Base-by-base conservation (phyloP, 2,329 filamentous ascomycete genomes). In the Ceratocystis alfenasii region DNA sequence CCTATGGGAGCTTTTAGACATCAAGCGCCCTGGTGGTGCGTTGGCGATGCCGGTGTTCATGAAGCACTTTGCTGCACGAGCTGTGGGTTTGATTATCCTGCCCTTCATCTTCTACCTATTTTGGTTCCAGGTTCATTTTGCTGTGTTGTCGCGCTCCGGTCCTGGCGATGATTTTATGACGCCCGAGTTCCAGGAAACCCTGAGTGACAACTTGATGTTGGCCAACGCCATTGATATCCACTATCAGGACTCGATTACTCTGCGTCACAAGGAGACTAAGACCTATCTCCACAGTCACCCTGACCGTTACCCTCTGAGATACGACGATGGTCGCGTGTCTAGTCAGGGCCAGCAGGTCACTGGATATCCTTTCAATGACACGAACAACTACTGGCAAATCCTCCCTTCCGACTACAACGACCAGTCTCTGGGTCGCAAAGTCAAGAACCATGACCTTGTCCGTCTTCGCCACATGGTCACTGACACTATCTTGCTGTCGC, bases 91-190 rank as follows among this genome's bases (percentile, higher is more conserved):
- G 66, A 90, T 97, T 71, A 75, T 96, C 70, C 84, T 97, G 70
- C 94, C 94, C 15, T 96, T 99, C 81, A 81, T 97, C 73, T 95
- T 99, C 77, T 99, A 99, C 77, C 84, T 99, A 60, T 97, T 99
- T 82, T 99, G 94, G 94, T 99, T 99, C 86, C 94, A 99, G 81
- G 92, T 99, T 36, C 94, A 99, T 78, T 99, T 99, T 75, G 82
- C 90, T 57, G 90, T 99, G 71, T 82, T 99, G 69, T 87, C 79
- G 70, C 83, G 87, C 68, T 97, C 94, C 64, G 94, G 94, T 45
- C 93, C 94, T 57, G 94, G 94, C 65, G 94, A 99, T 74, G 93
- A 97, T 73, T 99, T 99, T 78, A 99, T 99, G 94, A 91, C 88
- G 3, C 94, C 94, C 1, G 90, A 94, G 73, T 99, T 99, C 79